Evolutionary conservation across 2,329 filamentous ascomycete species (phyloP), one percentile per base, ranked within the genome.

Genomic region (Sarocladium kiliense): DNA sequence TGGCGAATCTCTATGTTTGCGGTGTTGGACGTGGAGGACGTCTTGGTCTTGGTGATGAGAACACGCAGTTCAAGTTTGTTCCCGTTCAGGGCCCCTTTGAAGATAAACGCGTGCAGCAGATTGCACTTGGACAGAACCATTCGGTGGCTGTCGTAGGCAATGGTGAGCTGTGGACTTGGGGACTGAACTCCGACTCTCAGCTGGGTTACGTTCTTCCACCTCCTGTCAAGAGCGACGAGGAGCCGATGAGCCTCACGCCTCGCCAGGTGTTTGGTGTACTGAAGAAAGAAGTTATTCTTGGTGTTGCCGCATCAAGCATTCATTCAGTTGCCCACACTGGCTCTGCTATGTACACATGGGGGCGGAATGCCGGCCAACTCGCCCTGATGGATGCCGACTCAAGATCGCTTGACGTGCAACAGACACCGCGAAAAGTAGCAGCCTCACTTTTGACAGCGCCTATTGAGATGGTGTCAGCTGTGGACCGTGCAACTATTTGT

Each of bases 91-190:
- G 85, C 1, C 88, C 88, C 1, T 74, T 97, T 3, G 76, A 80
- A 1, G 87, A 89, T 53, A 92, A 86, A 67, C 89, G 85, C 62
- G 79, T 97, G 4, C 74, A 81, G 2, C 82, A 85, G n/a, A 80
- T 96, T 47, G 91, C 91, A 1, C 78, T 99, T 2, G 94, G 94
- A 1, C 90, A 95, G 66, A 94, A 96, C 61, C 94, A 99, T 67
- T 89, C 88, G 2, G 78, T 99, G 67, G 93, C 91, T 1, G 76
- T 97, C 5, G 88, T 89, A 3, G 85, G 85, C n/a, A 80, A 86
- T 54, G 93, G 94, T n/a, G 90, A 95, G 61, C 82, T 96, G 5
- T 96, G 90, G 77, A 94, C 91, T 1, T 99, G 94, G 94, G 94
- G 94, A 7, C 89, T 87, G 60, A 97, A 97, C 64, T 85, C 80